Percentiles rank a stretch among this genome's conserved stretches.
Evolutionary conservation across 1,139 yeast genomes (phyloP).

Genomic region (Magnusiomyces suaveolens): DNA sequence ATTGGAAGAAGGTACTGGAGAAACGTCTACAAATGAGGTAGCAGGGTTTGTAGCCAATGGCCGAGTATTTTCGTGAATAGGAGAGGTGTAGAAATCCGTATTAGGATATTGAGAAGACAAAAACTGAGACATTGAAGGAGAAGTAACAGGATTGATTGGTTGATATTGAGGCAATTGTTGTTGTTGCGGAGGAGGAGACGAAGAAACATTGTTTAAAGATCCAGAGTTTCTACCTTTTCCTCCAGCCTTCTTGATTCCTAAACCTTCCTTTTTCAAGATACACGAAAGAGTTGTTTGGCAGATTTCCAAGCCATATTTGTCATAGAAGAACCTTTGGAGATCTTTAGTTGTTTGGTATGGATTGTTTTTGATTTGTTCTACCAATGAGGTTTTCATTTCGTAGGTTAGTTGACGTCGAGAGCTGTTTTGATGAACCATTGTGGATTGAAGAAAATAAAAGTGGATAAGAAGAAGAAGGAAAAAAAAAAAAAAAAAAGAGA

Average conservation of each 20-base stretch:
- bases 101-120: background rate
- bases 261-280: conserved; percentile 3
- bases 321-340: conserved; percentile 2
- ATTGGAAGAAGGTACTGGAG: background rate
- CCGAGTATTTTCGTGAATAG: too few species aligned
- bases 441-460: background rate
- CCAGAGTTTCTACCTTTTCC: conserved; percentile 1
- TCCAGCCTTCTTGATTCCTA: conserved; percentile 2
- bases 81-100: background rate
- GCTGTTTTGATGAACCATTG: background rate
- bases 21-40: background rate
- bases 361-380: background rate
- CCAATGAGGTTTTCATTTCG: background rate
- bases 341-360: conserved; percentile 4
- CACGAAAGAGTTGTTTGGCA: conserved; percentile 4
- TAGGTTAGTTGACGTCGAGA: conserved; percentile 3
- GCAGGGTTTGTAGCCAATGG: too few species aligned
- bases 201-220: background rate
- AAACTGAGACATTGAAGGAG: too few species aligned
- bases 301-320: conserved; percentile 2
- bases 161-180: background rate
- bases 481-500: background rate
- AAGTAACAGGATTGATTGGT: too few species aligned
- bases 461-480: background rate
- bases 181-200: conserved; percentile 1